These are phyloP conservation scores for Suaeda aralocaspica DNA, from an alignment of 148 eudicot genomes.

Conservation along the genomic window DNA sequence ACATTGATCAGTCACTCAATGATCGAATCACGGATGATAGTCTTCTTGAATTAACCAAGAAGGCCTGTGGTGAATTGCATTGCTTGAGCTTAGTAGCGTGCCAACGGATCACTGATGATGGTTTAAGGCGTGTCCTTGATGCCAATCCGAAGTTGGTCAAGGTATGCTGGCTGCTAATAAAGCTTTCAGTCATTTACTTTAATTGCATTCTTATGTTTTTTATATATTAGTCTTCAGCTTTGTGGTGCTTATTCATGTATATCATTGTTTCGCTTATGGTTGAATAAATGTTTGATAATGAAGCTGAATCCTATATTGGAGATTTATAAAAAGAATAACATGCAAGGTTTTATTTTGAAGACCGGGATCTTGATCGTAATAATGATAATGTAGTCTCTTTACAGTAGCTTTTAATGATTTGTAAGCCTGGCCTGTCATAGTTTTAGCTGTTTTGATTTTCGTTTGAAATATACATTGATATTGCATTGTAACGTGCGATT, in stretches of 20 bases:
- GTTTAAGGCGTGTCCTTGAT: conserved; percentile 52
- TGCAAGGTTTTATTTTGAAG: background rate
- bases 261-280: background rate
- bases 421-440: background rate
- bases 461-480: no score
- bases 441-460: no score
- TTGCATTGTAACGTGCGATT: background rate
- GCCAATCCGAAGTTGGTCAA: conserved; percentile 55
- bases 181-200: background rate
- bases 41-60: conserved; percentile 51
- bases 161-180: conserved; percentile 39
- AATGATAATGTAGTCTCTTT: background rate
- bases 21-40: conserved; percentile 57
- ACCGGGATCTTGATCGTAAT: background rate
- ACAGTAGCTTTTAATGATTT: background rate
- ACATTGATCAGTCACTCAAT: conserved; percentile 56
- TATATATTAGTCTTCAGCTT: no score
- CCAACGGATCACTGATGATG: conserved; percentile 62
- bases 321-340: background rate
- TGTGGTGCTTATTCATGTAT: background rate
- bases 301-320: no score
- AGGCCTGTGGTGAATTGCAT: conserved; percentile 73
- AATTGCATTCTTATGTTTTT: background rate
- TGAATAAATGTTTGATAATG: background rate
- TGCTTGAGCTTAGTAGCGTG: conserved; percentile 74